Base-by-base conservation (phyloP, 139 green algal genomes). In the Mesotaenium endlicherianum region DNA sequence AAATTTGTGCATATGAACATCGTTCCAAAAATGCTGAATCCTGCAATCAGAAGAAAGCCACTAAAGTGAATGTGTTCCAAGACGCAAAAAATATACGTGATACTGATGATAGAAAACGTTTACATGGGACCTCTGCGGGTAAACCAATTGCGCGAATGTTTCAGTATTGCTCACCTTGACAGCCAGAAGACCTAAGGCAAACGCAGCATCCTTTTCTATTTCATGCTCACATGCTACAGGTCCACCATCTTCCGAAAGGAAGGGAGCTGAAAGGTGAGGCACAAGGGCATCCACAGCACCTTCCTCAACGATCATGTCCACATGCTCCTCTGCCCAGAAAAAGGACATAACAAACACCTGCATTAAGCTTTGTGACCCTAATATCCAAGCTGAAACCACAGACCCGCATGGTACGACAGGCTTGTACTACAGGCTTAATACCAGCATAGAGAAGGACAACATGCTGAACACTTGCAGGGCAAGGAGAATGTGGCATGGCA, bases 141-240 rank as follows among this genome's bases (percentile, higher is more conserved):
- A n/a, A n/a, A n/a, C n/a, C n/a, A n/a, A n/a, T 64, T 64, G 26
- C 53, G 26, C 26, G 53, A 34, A 20, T 34, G 20, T 64, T 64
- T 20, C 26, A 26, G 53, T 64, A 6, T 11, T 31, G 5, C 38
- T 77, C 20, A 85, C 78, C 78, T 87, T 87, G 49, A 87, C 43
- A 17, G 81, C 81, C 34, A 87, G 81, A 31, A 87, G 75, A 6
- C 81, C 81, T 34, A 87, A 38, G 1, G 81, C 71, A 40, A 84
- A 87, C 3, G 81, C 81, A 3, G 70, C 81, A 36, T 87, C 81
- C 53, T 87, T 87, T 30, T 87, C 81, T 20, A 87, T 75, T 75
- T 87, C 81, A 34, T 87, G 81, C 57, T 87, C 81, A 30, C 43
- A 87, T 69, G 81, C 81, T 16, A 87, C 31, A n/a, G 44, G 43